Evolutionary conservation across 2,329 filamentous ascomycete species (phyloP).

Genomic region (Fusarium cicatricum): DNA sequence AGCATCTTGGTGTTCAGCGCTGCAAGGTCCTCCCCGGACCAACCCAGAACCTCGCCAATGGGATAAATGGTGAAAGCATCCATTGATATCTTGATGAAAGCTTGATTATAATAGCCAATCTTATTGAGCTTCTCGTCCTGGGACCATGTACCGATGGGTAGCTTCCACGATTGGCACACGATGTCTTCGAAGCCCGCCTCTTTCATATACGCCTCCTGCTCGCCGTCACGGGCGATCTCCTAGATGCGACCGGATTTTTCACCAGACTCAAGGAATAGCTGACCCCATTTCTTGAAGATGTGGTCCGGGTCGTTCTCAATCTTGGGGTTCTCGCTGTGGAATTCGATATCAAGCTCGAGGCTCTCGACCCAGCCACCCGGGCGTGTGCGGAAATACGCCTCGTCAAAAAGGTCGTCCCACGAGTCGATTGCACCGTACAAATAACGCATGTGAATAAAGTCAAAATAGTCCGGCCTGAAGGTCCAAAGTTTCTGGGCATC

Average conservation of each 20-base stretch:
- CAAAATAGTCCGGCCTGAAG: constrained; percentile 53
- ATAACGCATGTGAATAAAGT: constrained; percentile 66
- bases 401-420: constrained; percentile 62
- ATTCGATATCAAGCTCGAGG: constrained; percentile 33
- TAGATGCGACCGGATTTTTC: constrained; percentile 40
- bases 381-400: constrained; percentile 59
- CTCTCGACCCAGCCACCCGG: constrained; percentile 42
- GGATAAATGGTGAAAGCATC: constrained; percentile 43
- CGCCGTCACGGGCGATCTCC: constrained; percentile 30
- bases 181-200: constrained; percentile 48
- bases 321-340: constrained; percentile 16
- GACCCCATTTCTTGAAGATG: constrained; percentile 41
- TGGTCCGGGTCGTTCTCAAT: constrained; percentile 16
- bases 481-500: constrained; percentile 55
- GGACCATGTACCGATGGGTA: constrained; percentile 55
- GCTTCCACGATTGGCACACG: constrained; percentile 43
- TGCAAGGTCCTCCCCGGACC: constrained; percentile 34
- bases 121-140: constrained; percentile 53
- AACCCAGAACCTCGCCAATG: constrained; percentile 40
- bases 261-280: constrained; percentile 41
- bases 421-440: constrained; percentile 64
- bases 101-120: constrained; percentile 47
- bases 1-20: constrained; percentile 24
- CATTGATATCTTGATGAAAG: constrained; percentile 38
- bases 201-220: constrained; percentile 31